Percentiles rank a stretch among this genome's conserved stretches.
Conservation (phyloP, 306 rosid genomes). For the Heteromeles arbutifolia region DNA sequence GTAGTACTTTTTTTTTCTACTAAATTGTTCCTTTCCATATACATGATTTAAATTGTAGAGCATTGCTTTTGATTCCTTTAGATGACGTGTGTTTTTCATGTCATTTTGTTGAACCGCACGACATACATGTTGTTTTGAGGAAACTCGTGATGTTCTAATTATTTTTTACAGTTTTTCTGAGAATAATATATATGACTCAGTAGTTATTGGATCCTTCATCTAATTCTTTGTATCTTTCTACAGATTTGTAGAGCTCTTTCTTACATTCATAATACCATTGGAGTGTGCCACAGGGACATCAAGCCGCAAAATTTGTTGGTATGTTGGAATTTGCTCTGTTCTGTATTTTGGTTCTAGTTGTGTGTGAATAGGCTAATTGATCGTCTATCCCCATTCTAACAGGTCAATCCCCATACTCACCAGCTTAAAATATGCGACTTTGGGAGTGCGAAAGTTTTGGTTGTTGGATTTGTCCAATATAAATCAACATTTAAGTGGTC, state of each 20-base stretch:
- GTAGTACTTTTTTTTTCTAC: background rate
- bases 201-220: background rate
- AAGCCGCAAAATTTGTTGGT: conserved; percentile 97
- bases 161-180: background rate
- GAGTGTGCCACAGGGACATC: conserved; percentile 93
- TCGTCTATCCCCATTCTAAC: conserved; percentile 9
- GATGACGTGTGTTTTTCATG: background rate
- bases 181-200: background rate
- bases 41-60: background rate
- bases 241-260: conserved; percentile 85
- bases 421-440: conserved; percentile 88
- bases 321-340: background rate
- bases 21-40: background rate
- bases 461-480: background rate
- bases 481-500: too few species aligned
- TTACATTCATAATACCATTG: conserved; percentile 76
- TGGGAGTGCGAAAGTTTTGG: conserved; percentile 98
- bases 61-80: background rate
- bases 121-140: background rate
- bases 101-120: background rate
- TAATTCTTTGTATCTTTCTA: background rate
- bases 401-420: conserved; percentile 91
- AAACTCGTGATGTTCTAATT: background rate
- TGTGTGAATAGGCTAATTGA: background rate
- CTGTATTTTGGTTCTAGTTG: background rate